These are phyloP conservation scores for Casaregolazyma lundiana DNA, from an alignment of 1,139 yeast species.

Conservation along the genomic window DNA sequence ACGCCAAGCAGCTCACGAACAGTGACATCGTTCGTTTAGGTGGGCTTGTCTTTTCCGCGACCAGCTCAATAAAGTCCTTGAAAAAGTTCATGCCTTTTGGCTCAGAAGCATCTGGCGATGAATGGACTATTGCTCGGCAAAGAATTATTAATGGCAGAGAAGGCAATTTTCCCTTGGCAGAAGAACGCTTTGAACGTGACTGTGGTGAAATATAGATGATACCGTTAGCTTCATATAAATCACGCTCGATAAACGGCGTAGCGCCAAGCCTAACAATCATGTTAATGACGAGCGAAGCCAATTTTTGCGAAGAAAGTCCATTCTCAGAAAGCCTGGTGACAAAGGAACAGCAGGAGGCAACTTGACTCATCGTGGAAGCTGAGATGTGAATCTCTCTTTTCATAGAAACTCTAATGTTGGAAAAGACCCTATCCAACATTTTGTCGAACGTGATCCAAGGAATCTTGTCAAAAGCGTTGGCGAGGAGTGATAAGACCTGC, in stretches of 20 bases:
- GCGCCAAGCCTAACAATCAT: constrained; percentile 19
- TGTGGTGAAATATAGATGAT: constrained; percentile 3
- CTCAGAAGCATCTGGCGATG: neutral
- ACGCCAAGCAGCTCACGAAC: constrained; percentile 3
- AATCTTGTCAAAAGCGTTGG: constrained; percentile 9
- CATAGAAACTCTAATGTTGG: constrained; percentile 13
- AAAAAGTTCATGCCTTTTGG: neutral
- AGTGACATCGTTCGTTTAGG: constrained; percentile 7
- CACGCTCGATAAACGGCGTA: constrained; percentile 16
- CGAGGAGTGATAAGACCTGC: constrained; percentile 13
- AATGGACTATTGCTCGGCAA: constrained; percentile 1
- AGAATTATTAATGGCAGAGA: constrained; percentile 2
- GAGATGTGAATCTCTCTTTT: constrained; percentile 24
- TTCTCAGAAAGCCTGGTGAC: constrained; percentile 12
- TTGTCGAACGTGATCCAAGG: constrained; percentile 13
- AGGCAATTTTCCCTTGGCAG: neutral
- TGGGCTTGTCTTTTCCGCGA: constrained; percentile 6
- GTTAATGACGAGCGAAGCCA: constrained; percentile 13
- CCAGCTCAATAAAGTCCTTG: neutral
- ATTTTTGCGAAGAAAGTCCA: constrained; percentile 6
- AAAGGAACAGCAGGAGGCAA: constrained; percentile 21
- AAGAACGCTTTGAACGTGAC: neutral
- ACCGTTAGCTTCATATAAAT: constrained; percentile 8
- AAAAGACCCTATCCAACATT: constrained; percentile 15
- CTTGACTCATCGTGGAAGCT: constrained; percentile 20